Evolutionary conservation across 768 basidiomycete genomes (phyloP), one percentile per base, ranked within the genome.

Genomic region (Pleurotus tuoliensis): DNA sequence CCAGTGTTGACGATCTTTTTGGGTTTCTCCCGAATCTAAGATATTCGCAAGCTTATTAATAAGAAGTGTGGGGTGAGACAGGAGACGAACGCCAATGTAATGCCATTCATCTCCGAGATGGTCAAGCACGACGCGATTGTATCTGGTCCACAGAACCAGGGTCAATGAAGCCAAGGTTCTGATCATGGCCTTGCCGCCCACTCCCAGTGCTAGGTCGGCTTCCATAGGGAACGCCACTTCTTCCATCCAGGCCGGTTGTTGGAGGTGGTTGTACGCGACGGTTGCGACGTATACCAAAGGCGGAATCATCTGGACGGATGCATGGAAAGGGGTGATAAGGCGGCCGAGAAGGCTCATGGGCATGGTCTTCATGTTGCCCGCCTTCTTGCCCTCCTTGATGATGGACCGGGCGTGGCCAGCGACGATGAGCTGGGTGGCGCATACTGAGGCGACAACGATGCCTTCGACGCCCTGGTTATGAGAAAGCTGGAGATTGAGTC

Each of bases 221-320:
- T 39, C 40, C 7, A 49, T 27, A 1, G 71, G 66, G 20, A 74
- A 57, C 41, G 65, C 62, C 7, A 62, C 61, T 47, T 47, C 63
- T 13, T 22, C 43, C 64, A 73, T 63, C 74, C 74, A 76, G n/a
- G 62, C 55, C 4, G 73, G 72, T 59, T 73, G 73, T 24, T 65
- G 58, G 40, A 76, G 61, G 7, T 62, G 57, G 52, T 71, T 73
- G 22, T 64, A 38, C 5, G 56, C 55, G n/a, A 73, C 62, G 6
- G 61, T 59, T 9, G 54, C 41, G 20, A 68, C 63, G 52, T 71
- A 75, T 3, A 67, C 56, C 1, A 62, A 55, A 15, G 73, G 70
- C 25, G 69, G 62, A 41, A 66, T 39, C 41, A 67, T 24, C 12
- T 57, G 47, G 0, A 67, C 59, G 7, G 65, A 30, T 6, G 58